Base-by-base conservation (phyloP, 371 early-diverging fungal species). In the Apophysomyces trapeziformis region DNA sequence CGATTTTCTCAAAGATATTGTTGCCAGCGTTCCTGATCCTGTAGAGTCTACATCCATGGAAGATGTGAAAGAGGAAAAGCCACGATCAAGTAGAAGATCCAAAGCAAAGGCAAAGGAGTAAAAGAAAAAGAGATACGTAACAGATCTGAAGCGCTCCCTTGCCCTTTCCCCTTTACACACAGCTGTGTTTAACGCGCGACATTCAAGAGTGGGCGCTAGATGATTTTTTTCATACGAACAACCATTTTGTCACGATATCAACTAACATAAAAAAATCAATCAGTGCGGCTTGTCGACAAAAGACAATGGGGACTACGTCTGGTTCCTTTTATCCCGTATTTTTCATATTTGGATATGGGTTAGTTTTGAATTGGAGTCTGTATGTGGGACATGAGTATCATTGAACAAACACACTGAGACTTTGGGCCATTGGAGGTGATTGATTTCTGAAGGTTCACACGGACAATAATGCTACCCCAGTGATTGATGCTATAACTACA, bases 21-120 rank as follows among this genome's bases (percentile, higher is more conserved):
- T 50, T 9, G 92, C 90, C 44, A 81, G 85, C 41, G 88, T 96
- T n/a, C 89, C 92, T 18, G 96, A 96, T 75, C 94, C 95, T 16
- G 74, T 69, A 45, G 84, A 82, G 46, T 57, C 74, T 11, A 57
- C 64, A 54, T 37, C 57, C 41, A 57, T 38, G 41, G 65, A 47
- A 9, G 68, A 64, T 5, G 65, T 65, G 18, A 58, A 59, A 21
- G 66, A 70, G 46, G 43, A 58, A 26, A 67, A 68, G 46, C 65
- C 65, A 61, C 71, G 71, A 46, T 65, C 71, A n/a, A 70, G 59
- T 46, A 64, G 70, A 65, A 68, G 69, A n/a, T 16, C 73, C 47
- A 73, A 67, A 43, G 45, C 64, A 57, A 50, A 50, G 21, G 21
- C 54, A 26, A 50, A 50, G 54, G 54, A 50, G 41, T 41, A 41